These are phyloP conservation scores for Friedmanniomyces simplex DNA, from an alignment of 495 filamentous ascomycete genomes.

Conservation along the genomic window DNA sequence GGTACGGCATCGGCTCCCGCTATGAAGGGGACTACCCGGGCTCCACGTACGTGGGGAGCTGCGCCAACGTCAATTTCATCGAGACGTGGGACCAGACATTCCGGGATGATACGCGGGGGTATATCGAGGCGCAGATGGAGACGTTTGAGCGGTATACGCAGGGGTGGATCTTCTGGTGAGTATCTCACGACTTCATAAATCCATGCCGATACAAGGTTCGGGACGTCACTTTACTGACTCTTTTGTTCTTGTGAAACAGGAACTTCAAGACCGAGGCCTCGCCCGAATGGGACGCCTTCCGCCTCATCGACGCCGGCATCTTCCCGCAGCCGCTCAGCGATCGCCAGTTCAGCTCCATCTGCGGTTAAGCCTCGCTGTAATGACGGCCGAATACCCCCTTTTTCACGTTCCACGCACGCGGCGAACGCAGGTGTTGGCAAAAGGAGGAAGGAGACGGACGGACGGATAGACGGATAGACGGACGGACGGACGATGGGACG, in stretches of 20 bases:
- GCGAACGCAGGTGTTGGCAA: too few relatives aligned
- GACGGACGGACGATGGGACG: too few relatives aligned
- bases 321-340: conserved; percentile 34
- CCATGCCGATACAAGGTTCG: too few relatives aligned
- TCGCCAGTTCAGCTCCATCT: conserved; percentile 7
- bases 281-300: conserved; percentile 41
- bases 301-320: conserved; percentile 35
- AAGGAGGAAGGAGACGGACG: too few relatives aligned
- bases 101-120: conserved; percentile 32
- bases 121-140: conserved; percentile 40
- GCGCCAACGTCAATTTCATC: conserved; percentile 33
- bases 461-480: too few relatives aligned
- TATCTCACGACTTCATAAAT: too few relatives aligned
- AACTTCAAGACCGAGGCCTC: conserved; percentile 42
- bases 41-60: conserved; percentile 30
- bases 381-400: too few relatives aligned
- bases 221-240: too few relatives aligned
- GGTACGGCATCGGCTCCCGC: conserved; percentile 52
- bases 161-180: conserved; percentile 28
- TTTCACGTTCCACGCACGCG: too few relatives aligned
- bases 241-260: conserved; percentile 26
- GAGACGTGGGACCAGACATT: conserved; percentile 27
- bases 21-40: conserved; percentile 44
- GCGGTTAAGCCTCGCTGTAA: background rate
- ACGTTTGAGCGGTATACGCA: conserved; percentile 34